Evolutionary conservation across 1,139 yeast species (phyloP).

Genomic region (Protomyces inouyei): DNA sequence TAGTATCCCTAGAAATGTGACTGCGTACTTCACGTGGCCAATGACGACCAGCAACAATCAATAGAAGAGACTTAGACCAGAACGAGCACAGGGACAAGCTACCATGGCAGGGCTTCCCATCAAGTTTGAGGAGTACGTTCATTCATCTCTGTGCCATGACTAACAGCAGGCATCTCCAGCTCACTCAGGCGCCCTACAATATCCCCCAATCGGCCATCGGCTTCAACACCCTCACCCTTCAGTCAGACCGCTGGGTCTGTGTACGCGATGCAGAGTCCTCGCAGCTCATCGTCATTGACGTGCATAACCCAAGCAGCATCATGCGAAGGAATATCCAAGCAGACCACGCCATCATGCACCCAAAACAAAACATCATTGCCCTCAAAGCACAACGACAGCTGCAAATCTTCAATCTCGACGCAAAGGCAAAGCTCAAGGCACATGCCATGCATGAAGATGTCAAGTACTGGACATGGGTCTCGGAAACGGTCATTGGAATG

Average conservation of each 20-base stretch:
- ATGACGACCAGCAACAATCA: background rate
- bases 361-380: slow-evolving; percentile 78
- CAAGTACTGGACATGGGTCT: slow-evolving; percentile 93
- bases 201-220: slow-evolving; percentile 79
- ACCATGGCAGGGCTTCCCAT: slow-evolving; percentile 25
- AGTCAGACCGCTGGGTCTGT: slow-evolving; percentile 83
- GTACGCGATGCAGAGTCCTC: slow-evolving; percentile 82
- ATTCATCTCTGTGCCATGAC: background rate
- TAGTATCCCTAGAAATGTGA: background rate
- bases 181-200: slow-evolving; percentile 58
- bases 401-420: slow-evolving; percentile 71
- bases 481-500: slow-evolving; percentile 67
- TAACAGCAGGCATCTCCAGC: slow-evolving; percentile 17
- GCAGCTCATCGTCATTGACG: slow-evolving; percentile 81
- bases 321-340: slow-evolving; percentile 92
- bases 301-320: slow-evolving; percentile 67
- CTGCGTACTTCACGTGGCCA: background rate
- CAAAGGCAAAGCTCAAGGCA: slow-evolving; percentile 85
- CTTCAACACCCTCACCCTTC: slow-evolving; percentile 89
- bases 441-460: slow-evolving; percentile 84
- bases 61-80: background rate
- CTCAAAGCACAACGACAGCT: slow-evolving; percentile 82
- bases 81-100: background rate
- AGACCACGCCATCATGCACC: slow-evolving; percentile 96
- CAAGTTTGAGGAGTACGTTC: slow-evolving; percentile 23